Conservation (phyloP, 257 asterid species). For the Coffea eugenioides region DNA sequence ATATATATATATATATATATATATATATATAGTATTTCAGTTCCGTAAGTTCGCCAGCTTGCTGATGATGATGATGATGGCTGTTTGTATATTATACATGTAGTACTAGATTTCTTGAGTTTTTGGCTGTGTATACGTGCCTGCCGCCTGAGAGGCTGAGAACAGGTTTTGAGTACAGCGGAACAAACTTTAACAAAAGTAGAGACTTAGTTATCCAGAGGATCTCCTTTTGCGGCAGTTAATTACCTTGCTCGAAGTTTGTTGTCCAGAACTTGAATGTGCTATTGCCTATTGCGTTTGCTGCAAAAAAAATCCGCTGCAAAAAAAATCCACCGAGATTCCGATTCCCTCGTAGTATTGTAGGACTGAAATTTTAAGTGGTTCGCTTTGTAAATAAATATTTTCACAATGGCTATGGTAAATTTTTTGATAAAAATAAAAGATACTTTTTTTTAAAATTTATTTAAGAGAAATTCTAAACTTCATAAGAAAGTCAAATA, state of each 20-base stretch:
- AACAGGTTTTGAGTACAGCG: neutral
- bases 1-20: too few relatives aligned
- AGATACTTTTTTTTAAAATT: too few relatives aligned
- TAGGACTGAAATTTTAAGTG: neutral
- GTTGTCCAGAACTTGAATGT: neutral
- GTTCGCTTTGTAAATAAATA: neutral
- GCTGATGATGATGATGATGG: constrained; percentile 27
- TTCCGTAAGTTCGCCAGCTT: neutral
- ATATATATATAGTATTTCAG: neutral
- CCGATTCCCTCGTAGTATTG: neutral
- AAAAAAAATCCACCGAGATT: neutral
- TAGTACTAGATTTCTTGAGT: neutral
- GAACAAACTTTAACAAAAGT: neutral
- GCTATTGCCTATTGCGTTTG: neutral
- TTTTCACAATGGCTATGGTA: neutral
- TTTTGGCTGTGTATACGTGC: neutral
- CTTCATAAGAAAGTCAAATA: too few relatives aligned
- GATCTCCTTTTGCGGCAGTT: neutral
- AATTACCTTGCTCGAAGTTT: neutral
- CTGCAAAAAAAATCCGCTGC: neutral
- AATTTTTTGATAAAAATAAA: too few relatives aligned
- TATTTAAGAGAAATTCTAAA: too few relatives aligned
- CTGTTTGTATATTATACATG: constrained; percentile 32
- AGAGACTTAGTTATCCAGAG: neutral
- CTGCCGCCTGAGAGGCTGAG: neutral